A percentile compares a stretch with the other conserved stretches of the same genome.
These are phyloP conservation scores for Scheffersomyces segobiensis DNA, from an alignment of 1,139 yeast species.

Conservation along the genomic window DNA sequence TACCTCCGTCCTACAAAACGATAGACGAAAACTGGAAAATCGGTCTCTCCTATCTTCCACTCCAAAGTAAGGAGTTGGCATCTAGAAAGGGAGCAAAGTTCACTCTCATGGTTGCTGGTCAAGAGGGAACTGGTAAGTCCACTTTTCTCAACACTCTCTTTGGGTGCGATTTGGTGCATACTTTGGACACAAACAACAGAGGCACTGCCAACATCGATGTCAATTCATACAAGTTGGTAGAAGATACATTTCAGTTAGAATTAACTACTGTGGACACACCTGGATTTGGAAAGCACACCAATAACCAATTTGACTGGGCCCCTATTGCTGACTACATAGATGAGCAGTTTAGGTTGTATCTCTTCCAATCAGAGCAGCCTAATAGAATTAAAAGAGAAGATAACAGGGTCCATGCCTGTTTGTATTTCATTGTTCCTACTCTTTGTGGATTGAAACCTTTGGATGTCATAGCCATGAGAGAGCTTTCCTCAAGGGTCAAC, in stretches of 20 bases:
- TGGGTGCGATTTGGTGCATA: constrained; percentile 6
- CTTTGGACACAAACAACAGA: not conserved
- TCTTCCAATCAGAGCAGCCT: constrained; percentile 53
- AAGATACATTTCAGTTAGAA: constrained; percentile 14
- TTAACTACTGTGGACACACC: constrained; percentile 41
- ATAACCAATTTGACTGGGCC: constrained; percentile 57
- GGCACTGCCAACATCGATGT: constrained; percentile 1
- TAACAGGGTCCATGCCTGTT: constrained; percentile 71
- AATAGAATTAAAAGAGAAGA: constrained; percentile 50
- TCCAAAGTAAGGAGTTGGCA: constrained; percentile 21
- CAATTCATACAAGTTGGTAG: constrained; percentile 10
- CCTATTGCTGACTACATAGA: constrained; percentile 61
- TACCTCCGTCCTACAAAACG: not conserved
- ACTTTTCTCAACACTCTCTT: constrained; percentile 63
- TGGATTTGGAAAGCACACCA: constrained; percentile 42
- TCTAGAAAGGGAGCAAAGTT: constrained; percentile 35
- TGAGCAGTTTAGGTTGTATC: constrained; percentile 25
- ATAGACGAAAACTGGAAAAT: constrained; percentile 4
- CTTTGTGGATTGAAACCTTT: constrained; percentile 53
- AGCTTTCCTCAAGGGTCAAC: constrained; percentile 63
- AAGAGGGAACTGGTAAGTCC: constrained; percentile 78
- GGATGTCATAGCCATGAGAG: constrained; percentile 71
- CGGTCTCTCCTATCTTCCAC: constrained; percentile 29
- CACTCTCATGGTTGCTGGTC: constrained; percentile 76
- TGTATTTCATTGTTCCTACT: constrained; percentile 68